These are phyloP conservation scores for Lasiodiplodia theobromae DNA, from an alignment of 2,329 filamentous ascomycete species.

Conservation along the genomic window DNA sequence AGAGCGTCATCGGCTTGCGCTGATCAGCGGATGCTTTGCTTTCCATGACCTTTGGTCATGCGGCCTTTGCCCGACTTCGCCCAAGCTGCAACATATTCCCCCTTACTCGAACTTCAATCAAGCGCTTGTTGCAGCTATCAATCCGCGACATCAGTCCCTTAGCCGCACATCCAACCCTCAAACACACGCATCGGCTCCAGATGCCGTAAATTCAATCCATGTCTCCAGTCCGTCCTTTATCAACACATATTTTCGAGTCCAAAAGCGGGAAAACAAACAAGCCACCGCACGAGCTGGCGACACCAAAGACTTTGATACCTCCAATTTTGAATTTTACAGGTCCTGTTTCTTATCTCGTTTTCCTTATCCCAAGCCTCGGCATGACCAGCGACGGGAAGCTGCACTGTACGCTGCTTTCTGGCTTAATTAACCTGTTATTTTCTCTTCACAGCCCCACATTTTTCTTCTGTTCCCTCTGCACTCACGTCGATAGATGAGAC, in stretches of 20 bases:
- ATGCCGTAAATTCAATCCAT: conserved; percentile 1
- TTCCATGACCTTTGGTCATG: conserved; percentile 9
- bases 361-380: neutral
- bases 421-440: neutral
- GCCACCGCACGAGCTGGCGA: conserved; percentile 12
- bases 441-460: neutral
- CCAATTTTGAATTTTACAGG: conserved; percentile 2
- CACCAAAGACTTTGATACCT: conserved; percentile 19
- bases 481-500: conserved; percentile 1
- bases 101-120: conserved; percentile 9
- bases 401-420: neutral
- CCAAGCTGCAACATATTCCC: conserved; percentile 5
- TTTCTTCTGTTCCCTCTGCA: neutral
- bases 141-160: neutral
- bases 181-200: neutral
- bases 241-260: conserved; percentile 5
- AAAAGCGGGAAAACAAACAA: conserved; percentile 21
- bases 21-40: conserved; percentile 47
- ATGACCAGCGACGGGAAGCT: conserved; percentile 1
- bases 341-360: conserved; percentile 3
- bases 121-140: conserved; percentile 1
- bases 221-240: neutral
- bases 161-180: neutral
- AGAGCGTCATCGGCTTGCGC: conserved; percentile 86
- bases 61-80: neutral